phyloP scores from a whole-genome alignment of 768 basidiomycete species.

The Mrakia frigida region DNA sequence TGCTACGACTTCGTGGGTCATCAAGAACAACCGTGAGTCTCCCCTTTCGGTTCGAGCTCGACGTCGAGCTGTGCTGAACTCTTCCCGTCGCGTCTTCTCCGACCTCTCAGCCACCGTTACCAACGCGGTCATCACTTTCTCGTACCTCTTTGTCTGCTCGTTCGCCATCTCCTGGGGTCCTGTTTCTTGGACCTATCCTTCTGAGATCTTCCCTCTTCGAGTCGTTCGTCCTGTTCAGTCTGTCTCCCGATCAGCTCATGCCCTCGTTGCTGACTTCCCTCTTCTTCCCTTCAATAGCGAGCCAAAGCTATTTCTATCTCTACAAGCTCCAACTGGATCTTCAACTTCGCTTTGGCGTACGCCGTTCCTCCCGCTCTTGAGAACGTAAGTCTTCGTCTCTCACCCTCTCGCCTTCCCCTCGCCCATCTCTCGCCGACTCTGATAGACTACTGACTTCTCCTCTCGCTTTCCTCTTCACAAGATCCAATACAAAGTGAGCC shows the following conservation, averaged over 20 bases:
- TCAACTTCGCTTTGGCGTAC: slow-evolving; percentile 54
- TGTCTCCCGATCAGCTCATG: neutral
- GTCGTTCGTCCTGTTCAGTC: neutral
- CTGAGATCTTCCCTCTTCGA: slow-evolving; percentile 56
- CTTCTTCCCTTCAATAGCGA: slow-evolving; percentile 50
- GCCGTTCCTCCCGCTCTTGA: slow-evolving; percentile 67
- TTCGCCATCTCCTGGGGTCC: slow-evolving; percentile 75
- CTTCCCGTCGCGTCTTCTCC: neutral
- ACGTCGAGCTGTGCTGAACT: neutral
- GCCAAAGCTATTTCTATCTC: slow-evolving; percentile 56
- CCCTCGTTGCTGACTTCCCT: neutral
- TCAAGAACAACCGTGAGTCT: slow-evolving; percentile 50
- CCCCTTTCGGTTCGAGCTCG: neutral
- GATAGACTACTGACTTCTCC: too few species aligned
- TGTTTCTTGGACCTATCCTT: slow-evolving; percentile 54
- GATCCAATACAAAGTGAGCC: slow-evolving; percentile 44
- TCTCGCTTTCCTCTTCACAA: too few species aligned
- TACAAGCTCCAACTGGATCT: slow-evolving; percentile 35
- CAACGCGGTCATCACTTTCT: slow-evolving; percentile 68
- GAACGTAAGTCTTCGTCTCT: slow-evolving; percentile 29
- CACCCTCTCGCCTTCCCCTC: too few species aligned
- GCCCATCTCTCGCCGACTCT: too few species aligned
- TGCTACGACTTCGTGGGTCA: slow-evolving; percentile 51
- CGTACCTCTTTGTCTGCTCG: slow-evolving; percentile 62
- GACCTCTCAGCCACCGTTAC: slow-evolving; percentile 47